Base-by-base conservation (phyloP, 2,329 filamentous ascomycete species). In the Penicillium sp. region DNA sequence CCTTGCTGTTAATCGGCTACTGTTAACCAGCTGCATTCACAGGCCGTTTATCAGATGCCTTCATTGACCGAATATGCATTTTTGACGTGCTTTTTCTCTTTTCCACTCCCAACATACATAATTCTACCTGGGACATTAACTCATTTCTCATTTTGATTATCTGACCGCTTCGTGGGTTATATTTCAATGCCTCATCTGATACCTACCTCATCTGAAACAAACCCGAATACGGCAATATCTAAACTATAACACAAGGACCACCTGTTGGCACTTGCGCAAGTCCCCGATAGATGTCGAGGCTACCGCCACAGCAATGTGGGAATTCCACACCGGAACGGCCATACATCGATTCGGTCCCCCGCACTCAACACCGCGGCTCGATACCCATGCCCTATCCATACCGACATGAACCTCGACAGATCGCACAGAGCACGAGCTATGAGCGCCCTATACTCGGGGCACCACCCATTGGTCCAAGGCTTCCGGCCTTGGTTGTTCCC, bases 241-340 rank as follows among this genome's bases (percentile, higher is more conserved):
- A 42, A 52, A 60, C 41, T 49, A 52, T 56, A 62, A 54, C 56
- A 50, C 59, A 58, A 58, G 57, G 56, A 51, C 45, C 50, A 41
- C 27, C 48, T 40, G 40, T 52, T 47, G 57, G 42, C 54, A 55
- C 54, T 49, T 50, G 50, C 57, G 47, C 58, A 50, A 51, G 50
- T 37, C 48, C 54, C 23, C 38, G 15, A 66, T 68, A 70, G 66
- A 74, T 73, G 71, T 73, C 72, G 62, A 66, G 62, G 61, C 58
- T 66, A 49, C 68, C 71, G 38, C 64, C 67, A 19, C 64, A 67
- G 51, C 66, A 68, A 67, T 66, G 67, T 66, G 69, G 60, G 50
- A 62, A 67, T 51, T 47, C 69, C 59, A 58, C 64, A 49, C 53
- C 66, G 50, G 64, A 70, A 43, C 57, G 59, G 37, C 62, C 60